These are phyloP conservation scores for Apostasia shenzhenica DNA, from an alignment of 106 monocot species.

Conservation along the genomic window DNA sequence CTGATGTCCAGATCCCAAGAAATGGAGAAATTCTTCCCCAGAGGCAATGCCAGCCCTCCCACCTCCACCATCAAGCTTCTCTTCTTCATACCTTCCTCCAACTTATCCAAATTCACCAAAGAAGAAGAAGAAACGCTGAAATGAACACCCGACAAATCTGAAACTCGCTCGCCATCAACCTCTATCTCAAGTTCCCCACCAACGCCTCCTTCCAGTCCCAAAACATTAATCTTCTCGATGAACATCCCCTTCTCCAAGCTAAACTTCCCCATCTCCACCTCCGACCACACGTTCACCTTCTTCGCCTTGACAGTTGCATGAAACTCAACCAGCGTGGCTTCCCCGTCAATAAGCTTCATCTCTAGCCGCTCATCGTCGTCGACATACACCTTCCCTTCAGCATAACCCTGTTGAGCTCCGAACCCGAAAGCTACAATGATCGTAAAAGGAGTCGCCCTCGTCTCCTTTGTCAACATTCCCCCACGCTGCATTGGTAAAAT, in stretches of 20 bases:
- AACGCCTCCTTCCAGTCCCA: slow-evolving; percentile 43
- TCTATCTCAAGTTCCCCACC: slow-evolving; percentile 32
- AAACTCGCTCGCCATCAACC: slow-evolving; percentile 38
- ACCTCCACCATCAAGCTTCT: slow-evolving; percentile 58
- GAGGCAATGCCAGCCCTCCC: slow-evolving; percentile 49
- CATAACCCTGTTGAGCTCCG: slow-evolving; percentile 32
- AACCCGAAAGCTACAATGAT: slow-evolving; percentile 66
- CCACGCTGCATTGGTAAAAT: slow-evolving; percentile 93
- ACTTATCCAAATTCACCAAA: slow-evolving; percentile 11
- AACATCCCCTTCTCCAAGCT: slow-evolving; percentile 44
- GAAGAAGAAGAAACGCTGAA: slow-evolving; percentile 8
- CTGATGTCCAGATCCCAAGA: slow-evolving; percentile 63
- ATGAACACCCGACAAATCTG: slow-evolving; percentile 25
- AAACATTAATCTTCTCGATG: slow-evolving; percentile 68
- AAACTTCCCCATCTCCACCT: slow-evolving; percentile 52
- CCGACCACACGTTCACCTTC: slow-evolving; percentile 65
- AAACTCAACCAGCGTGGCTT: slow-evolving; percentile 58
- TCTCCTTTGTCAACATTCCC: slow-evolving; percentile 62
- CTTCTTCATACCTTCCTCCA: slow-evolving; percentile 33
- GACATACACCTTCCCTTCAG: slow-evolving; percentile 60
- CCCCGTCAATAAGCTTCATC: slow-evolving; percentile 71
- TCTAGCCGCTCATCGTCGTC: slow-evolving; percentile 89
- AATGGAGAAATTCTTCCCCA: slow-evolving; percentile 85
- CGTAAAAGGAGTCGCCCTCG: slow-evolving; percentile 72
- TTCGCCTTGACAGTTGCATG: slow-evolving; percentile 33